A percentile compares a stretch with the other conserved stretches of the same genome.
These are phyloP conservation scores for Daucus carota DNA, from an alignment of 129 eudicot species.

Conservation along the genomic window DH1_v3.0 NC_030382.2:48949001-48949500, in stretches of 20 bases:
- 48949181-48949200: slow-evolving; percentile 94
- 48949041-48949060: background rate
- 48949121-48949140: slow-evolving; percentile 95
- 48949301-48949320: slow-evolving; percentile 54
- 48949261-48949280: slow-evolving; percentile 92
- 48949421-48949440: background rate
- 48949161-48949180: slow-evolving; percentile 94
- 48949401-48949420: background rate
- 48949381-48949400: slow-evolving; percentile 40
- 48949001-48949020: background rate
- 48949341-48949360: slow-evolving; percentile 95
- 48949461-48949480: background rate
- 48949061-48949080: slow-evolving; percentile 88
- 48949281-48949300: slow-evolving; percentile 67
- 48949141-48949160: slow-evolving; percentile 99
- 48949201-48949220: slow-evolving; percentile 84
- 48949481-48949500: background rate
- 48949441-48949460: background rate
- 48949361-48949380: slow-evolving; percentile 91
- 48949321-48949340: slow-evolving; percentile 89
- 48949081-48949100: slow-evolving; percentile 99
- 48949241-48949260: slow-evolving; percentile 57
- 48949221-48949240: slow-evolving; percentile 88
- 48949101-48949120: slow-evolving; percentile 89
- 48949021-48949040: background rate